Conservation (phyloP, 176 grass and related monocot genomes). For the Eleusine indica region DNA sequence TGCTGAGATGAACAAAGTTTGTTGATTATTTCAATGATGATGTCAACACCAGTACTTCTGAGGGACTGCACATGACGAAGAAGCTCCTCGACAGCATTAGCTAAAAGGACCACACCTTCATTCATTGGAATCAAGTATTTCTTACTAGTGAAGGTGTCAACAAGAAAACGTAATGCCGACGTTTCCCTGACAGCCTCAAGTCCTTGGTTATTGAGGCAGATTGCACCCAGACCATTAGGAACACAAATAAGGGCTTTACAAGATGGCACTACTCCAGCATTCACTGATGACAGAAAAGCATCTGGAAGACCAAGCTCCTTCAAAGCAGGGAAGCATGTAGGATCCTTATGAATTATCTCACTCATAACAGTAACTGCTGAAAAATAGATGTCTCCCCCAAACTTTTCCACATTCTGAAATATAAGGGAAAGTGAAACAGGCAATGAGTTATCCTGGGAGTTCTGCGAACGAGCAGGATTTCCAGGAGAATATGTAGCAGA, state of each 20-base stretch:
- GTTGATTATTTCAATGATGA: constrained; percentile 94
- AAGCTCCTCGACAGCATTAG: constrained; percentile 95
- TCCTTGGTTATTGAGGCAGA: constrained; percentile 91
- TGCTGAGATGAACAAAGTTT: constrained; percentile 67
- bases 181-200: constrained; percentile 88
- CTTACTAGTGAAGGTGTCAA: constrained; percentile 79
- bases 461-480: constrained; percentile 75
- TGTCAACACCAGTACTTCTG: constrained; percentile 89
- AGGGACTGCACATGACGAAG: constrained; percentile 92
- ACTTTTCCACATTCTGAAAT: constrained; percentile 89
- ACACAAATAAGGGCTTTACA: constrained; percentile 93
- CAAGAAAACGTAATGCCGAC: constrained; percentile 74
- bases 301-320: constrained; percentile 89
- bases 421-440: constrained; percentile 84
- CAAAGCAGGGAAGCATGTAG: constrained; percentile 86
- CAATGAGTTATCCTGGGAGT: constrained; percentile 72
- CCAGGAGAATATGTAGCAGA: constrained; percentile 93
- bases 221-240: constrained; percentile 95
- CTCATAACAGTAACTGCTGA: constrained; percentile 98
- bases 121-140: constrained; percentile 98
- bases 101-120: constrained; percentile 94
- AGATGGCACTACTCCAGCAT: constrained; percentile 75
- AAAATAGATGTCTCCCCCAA: constrained; percentile 98
- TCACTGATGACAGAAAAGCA: constrained; percentile 84
- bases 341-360: constrained; percentile 99